Percentiles rank a stretch among this genome's conserved stretches.
Evolutionary conservation across 352 stramenopile genomes (phyloP).

Genomic region (Globisporangium lucens): DNA sequence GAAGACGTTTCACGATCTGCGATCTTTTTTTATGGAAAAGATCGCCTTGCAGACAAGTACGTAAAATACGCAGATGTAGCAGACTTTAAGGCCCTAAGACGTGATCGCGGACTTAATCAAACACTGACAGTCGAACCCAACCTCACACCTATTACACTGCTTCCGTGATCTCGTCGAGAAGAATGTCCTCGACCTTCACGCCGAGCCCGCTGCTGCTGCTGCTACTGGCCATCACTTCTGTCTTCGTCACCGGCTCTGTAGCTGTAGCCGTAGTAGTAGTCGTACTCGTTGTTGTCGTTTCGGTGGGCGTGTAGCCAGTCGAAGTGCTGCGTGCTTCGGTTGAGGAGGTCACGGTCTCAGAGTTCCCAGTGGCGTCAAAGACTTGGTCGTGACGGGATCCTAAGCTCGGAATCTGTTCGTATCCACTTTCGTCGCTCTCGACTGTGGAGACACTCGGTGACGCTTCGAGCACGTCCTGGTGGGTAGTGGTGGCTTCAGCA

Average conservation of each 20-base stretch:
- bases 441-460: background rate
- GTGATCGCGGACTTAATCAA: background rate
- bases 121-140: background rate
- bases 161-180: constrained; percentile 60
- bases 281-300: background rate
- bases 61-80: too few relatives aligned
- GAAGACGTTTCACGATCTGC: too few relatives aligned
- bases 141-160: constrained; percentile 25
- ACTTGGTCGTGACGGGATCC: background rate
- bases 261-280: background rate
- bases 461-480: background rate
- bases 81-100: too few relatives aligned
- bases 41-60: too few relatives aligned
- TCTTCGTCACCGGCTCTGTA: background rate
- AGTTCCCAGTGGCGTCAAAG: background rate
- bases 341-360: background rate
- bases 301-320: background rate
- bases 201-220: constrained; percentile 12
- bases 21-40: too few relatives aligned
- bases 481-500: background rate
- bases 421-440: background rate
- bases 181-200: constrained; percentile 48
- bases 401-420: background rate
- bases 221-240: background rate
- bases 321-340: background rate